A percentile compares a stretch with the other conserved stretches of the same genome.
phyloP scores from a whole-genome alignment of 2,329 filamentous ascomycete genomes.

The Cladophialophora exuberans region DNA sequence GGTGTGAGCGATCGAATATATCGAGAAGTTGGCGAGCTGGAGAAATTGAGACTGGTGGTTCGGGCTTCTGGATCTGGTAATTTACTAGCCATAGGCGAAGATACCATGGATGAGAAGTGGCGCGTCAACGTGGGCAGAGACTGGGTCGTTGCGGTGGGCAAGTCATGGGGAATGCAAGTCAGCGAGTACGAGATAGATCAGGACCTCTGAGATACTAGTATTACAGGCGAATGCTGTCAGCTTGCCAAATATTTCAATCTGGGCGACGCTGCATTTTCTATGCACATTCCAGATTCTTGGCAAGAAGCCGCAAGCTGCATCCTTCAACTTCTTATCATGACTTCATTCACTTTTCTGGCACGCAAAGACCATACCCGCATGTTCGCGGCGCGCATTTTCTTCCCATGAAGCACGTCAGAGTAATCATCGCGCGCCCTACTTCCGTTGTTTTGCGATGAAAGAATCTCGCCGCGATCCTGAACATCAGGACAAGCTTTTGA shows the following conservation, averaged over 20 bases:
- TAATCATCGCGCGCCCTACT: too few relatives aligned
- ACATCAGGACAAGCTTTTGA: too few relatives aligned
- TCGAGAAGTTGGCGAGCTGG: constrained; percentile 50
- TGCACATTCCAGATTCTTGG: too few relatives aligned
- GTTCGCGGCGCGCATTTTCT: too few relatives aligned
- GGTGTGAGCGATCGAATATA: constrained; percentile 49
- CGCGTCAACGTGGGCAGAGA: constrained; percentile 51
- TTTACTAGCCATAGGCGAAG: constrained; percentile 39
- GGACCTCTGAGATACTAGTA: constrained; percentile 22
- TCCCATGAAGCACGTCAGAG: too few relatives aligned
- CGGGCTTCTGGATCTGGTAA: constrained; percentile 39
- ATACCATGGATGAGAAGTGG: constrained; percentile 50
- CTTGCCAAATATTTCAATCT: background rate
- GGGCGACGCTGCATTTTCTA: background rate
- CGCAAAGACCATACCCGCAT: too few relatives aligned
- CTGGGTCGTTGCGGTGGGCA: constrained; percentile 50
- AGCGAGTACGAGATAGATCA: constrained; percentile 47
- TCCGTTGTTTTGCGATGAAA: too few relatives aligned
- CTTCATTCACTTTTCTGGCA: too few relatives aligned
- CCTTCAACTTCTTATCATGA: too few relatives aligned
- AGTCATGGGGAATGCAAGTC: constrained; percentile 44
- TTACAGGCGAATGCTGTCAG: background rate
- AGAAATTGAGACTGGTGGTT: constrained; percentile 50
- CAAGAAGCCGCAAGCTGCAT: too few relatives aligned
- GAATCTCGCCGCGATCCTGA: too few relatives aligned